Conservation (phyloP, 352 stramenopile genomes). For the Globisporangium takayamanum region DNA sequence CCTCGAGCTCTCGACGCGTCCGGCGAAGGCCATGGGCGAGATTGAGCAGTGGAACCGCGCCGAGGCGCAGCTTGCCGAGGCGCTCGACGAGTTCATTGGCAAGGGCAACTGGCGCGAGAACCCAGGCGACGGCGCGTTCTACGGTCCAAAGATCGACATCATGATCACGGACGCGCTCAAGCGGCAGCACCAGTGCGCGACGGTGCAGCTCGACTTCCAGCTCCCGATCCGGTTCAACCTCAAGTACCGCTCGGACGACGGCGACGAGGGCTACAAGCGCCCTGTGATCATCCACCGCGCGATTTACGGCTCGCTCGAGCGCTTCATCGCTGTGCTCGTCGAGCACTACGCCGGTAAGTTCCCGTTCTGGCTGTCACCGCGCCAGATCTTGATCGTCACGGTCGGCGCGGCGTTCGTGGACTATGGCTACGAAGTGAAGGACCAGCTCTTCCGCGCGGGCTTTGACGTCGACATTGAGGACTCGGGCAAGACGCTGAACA, state of each 20-base stretch:
- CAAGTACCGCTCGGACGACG: constrained; percentile 62
- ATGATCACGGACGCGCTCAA: constrained; percentile 95
- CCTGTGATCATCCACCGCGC: constrained; percentile 97
- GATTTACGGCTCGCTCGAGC: constrained; percentile 96
- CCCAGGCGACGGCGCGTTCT: constrained; percentile 96
- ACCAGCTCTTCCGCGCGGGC: constrained; percentile 87
- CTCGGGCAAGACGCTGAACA: constrained; percentile 79
- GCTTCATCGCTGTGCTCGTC: constrained; percentile 97
- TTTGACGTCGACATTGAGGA: constrained; percentile 78
- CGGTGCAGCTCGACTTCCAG: constrained; percentile 98
- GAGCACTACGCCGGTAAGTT: constrained; percentile 96
- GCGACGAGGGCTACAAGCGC: constrained; percentile 82
- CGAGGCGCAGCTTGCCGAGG: constrained; percentile 59
- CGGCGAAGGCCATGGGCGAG: constrained; percentile 93
- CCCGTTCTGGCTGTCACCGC: constrained; percentile 91
- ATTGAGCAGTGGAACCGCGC: constrained; percentile 92
- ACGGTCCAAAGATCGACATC: constrained; percentile 98
- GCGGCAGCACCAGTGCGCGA: constrained; percentile 95
- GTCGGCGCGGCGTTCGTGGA: constrained; percentile 92
- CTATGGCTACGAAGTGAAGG: constrained; percentile 91
- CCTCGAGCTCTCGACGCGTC: constrained; percentile 92
- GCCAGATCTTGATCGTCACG: constrained; percentile 67
- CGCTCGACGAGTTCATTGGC: constrained; percentile 81
- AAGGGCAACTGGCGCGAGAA: constrained; percentile 98
- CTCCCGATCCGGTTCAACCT: constrained; percentile 94